Conservation (phyloP, 2,329 filamentous ascomycete species). For the Penicillium fuscoglaucum region DNA sequence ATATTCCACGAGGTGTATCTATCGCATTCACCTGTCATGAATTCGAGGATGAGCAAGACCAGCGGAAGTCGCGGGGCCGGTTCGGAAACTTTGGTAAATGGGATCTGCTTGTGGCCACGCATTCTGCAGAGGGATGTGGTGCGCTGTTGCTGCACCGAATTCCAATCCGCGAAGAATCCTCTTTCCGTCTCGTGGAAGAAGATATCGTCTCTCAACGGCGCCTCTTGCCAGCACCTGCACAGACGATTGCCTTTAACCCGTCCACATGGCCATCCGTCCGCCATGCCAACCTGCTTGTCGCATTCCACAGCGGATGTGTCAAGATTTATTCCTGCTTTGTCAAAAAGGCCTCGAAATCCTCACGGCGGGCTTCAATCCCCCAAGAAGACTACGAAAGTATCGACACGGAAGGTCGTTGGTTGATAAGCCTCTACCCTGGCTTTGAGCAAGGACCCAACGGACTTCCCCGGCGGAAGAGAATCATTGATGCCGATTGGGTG, state of each 20-base stretch:
- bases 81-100: constrained; percentile 33
- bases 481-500: constrained; percentile 50
- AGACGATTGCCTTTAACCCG: constrained; percentile 56
- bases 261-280: constrained; percentile 53
- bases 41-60: constrained; percentile 31
- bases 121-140: constrained; percentile 48
- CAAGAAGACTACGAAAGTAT: constrained; percentile 35
- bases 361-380: constrained; percentile 32
- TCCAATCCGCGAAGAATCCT: constrained; percentile 33
- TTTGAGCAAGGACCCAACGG: constrained; percentile 38
- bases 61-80: constrained; percentile 33
- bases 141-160: constrained; percentile 48
- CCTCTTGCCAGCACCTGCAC: constrained; percentile 51
- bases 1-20: constrained; percentile 52
- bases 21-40: constrained; percentile 54
- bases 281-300: constrained; percentile 57
- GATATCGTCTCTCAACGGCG: constrained; percentile 48
- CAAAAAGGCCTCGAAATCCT: constrained; percentile 27
- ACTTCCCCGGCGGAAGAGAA: constrained; percentile 41
- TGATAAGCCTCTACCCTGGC: constrained; percentile 46
- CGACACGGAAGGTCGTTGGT: constrained; percentile 44
- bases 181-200: constrained; percentile 35
- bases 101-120: constrained; percentile 49
- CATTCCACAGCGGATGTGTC: constrained; percentile 56
- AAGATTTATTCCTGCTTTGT: constrained; percentile 58